A percentile compares a stretch with the other conserved stretches of the same genome.
Evolutionary conservation across 2,329 filamentous ascomycete genomes (phyloP).

Genomic region (Penicillium occitanis): DNA sequence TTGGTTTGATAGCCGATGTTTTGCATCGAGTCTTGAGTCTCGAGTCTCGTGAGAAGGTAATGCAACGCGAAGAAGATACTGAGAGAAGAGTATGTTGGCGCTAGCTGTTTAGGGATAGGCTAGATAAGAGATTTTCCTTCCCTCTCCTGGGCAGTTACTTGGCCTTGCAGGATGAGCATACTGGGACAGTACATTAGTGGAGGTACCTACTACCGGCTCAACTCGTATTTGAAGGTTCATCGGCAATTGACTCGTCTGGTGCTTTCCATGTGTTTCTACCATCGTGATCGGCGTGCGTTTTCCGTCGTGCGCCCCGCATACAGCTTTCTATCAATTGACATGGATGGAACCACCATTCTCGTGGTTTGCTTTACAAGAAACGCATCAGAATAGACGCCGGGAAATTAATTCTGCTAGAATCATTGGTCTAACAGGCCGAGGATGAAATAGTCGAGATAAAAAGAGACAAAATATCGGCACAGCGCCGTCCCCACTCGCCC

Average conservation of each 20-base stretch:
- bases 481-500: conserved; percentile 4
- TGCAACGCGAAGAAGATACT: background rate
- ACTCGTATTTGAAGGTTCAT: background rate
- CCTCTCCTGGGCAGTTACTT: background rate
- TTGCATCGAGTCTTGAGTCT: too few species aligned
- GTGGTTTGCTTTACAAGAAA: background rate
- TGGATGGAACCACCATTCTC: background rate
- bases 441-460: background rate
- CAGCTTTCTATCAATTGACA: background rate
- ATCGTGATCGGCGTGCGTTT: background rate
- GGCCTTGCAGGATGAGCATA: background rate
- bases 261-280: background rate
- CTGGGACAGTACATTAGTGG: background rate
- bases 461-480: background rate
- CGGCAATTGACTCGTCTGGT: background rate
- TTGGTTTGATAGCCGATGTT: background rate
- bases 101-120: background rate
- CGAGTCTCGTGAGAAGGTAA: background rate
- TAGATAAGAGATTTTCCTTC: background rate
- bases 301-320: background rate
- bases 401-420: background rate
- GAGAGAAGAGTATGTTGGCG: background rate
- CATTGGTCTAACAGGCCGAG: background rate
- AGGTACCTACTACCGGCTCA: background rate
- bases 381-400: background rate